phyloP scores from a whole-genome alignment of 2,329 filamentous ascomycete genomes.

The Colletotrichum australisinense region DNA sequence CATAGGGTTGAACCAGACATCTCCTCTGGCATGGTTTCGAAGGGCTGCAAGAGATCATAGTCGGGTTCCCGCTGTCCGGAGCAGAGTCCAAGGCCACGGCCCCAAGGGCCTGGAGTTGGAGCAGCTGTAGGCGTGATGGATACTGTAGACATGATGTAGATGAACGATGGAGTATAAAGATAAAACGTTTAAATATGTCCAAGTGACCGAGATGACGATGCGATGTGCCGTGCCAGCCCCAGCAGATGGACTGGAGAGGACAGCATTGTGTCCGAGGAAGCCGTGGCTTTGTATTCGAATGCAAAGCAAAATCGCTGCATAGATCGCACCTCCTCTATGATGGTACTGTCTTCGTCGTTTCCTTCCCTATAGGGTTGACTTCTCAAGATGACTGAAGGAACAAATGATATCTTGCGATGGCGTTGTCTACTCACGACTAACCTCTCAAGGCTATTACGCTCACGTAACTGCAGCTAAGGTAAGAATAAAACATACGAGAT shows the following conservation, averaged over 20 bases:
- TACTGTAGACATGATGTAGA: neutral
- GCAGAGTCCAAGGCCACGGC: neutral
- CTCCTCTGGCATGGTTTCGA: neutral
- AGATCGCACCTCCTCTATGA: neutral
- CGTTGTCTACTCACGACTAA: neutral
- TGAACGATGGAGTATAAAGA: neutral
- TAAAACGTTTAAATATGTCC: neutral
- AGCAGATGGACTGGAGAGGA: neutral
- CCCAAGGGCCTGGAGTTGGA: neutral
- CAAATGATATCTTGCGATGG: too few relatives aligned
- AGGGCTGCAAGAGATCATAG: neutral
- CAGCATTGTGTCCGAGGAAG: neutral
- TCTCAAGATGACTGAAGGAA: too few relatives aligned
- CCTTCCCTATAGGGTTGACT: too few relatives aligned
- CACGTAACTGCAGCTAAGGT: too few relatives aligned
- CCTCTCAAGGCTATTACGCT: neutral
- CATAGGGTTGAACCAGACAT: neutral
- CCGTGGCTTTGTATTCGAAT: neutral
- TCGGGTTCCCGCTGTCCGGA: neutral
- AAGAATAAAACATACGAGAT: neutral
- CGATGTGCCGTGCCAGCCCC: neutral
- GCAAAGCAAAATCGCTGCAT: fast-evolving
- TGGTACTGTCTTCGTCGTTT: neutral
- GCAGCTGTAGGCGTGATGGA: neutral
- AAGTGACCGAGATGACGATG: neutral